Conservation (phyloP, 108 stramenopile species). For the Fragilaria crotonensis region DNA sequence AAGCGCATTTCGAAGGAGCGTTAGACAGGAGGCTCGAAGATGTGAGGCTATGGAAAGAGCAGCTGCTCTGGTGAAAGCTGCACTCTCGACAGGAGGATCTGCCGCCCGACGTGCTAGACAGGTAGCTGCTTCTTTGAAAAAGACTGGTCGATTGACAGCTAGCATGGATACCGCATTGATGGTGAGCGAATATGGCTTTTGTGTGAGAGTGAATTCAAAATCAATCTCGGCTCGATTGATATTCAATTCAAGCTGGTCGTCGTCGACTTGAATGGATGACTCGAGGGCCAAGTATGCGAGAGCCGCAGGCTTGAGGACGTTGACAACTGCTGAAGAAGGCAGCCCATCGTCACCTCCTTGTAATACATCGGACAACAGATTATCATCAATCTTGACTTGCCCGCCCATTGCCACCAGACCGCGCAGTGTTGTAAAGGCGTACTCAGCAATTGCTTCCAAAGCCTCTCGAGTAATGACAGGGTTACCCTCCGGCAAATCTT, state of each 20-base stretch:
- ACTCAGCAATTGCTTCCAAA: slow-evolving; percentile 79
- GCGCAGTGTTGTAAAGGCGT: slow-evolving; percentile 75
- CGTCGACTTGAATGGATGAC: slow-evolving; percentile 39
- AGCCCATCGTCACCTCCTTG: slow-evolving; percentile 28
- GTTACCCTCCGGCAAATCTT: slow-evolving; percentile 85
- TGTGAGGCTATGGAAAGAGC: slow-evolving; percentile 55
- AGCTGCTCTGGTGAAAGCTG: slow-evolving; percentile 26
- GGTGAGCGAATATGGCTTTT: slow-evolving; percentile 74
- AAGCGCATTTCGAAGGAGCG: slow-evolving; percentile 70
- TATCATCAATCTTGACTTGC: slow-evolving; percentile 73
- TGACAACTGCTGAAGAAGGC: slow-evolving; percentile 62
- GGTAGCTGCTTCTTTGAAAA: slow-evolving; percentile 68
- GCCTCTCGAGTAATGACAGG: slow-evolving; percentile 81
- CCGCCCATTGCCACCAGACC: slow-evolving; percentile 75
- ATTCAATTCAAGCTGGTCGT: slow-evolving; percentile 16
- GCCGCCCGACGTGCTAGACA: slow-evolving; percentile 67
- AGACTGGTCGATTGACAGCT: slow-evolving; percentile 67
- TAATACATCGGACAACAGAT: slow-evolving; percentile 55
- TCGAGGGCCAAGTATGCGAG: slow-evolving; percentile 76
- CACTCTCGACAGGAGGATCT: slow-evolving; percentile 46
- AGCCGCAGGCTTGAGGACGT: slow-evolving; percentile 77
- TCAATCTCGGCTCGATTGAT: slow-evolving; percentile 47
- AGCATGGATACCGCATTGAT: slow-evolving; percentile 77
- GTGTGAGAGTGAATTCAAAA: slow-evolving; percentile 70
- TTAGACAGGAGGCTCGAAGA: slow-evolving; percentile 69